Evolutionary conservation across 345 rosid genomes (phyloP).

Genomic region (Citrus sp.): DNA sequence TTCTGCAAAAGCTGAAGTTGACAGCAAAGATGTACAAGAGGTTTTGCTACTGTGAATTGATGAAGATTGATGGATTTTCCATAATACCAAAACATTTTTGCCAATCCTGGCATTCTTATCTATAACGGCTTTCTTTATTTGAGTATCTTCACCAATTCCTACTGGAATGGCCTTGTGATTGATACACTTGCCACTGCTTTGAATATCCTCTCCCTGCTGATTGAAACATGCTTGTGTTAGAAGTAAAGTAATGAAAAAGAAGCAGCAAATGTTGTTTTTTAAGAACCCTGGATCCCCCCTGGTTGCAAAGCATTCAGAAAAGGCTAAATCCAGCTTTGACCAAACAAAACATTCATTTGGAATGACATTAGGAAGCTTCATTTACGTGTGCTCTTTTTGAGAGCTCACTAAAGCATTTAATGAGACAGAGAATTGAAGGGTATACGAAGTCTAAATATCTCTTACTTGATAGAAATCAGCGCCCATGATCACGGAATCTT

Average conservation of each 20-base stretch:
- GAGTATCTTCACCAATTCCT: conserved; percentile 66
- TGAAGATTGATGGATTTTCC: background rate
- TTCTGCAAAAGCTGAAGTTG: background rate
- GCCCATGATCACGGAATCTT: conserved; percentile 80
- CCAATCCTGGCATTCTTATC: conserved; percentile 89
- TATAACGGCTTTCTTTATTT: conserved; percentile 55
- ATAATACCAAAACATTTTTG: conserved; percentile 51
- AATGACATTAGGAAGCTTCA: background rate
- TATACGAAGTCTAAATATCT: background rate
- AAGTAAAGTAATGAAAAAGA: background rate
- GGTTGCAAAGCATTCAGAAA: background rate
- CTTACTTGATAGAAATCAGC: conserved; percentile 72
- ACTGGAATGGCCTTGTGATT: conserved; percentile 35
- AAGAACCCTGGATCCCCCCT: background rate
- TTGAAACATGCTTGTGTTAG: background rate
- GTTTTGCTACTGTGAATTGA: too few species aligned
- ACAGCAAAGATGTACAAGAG: background rate
- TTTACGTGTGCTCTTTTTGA: background rate
- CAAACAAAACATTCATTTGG: background rate
- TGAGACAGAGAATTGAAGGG: background rate
- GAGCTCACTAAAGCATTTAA: background rate
- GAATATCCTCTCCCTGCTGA: conserved; percentile 27
- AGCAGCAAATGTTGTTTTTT: background rate
- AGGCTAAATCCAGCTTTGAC: background rate
- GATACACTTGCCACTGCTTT: conserved; percentile 10